A percentile compares a stretch with the other conserved stretches of the same genome.
phyloP scores from a whole-genome alignment of 192 early-diverging fungal species.

The Phycomyces nitens region DNA sequence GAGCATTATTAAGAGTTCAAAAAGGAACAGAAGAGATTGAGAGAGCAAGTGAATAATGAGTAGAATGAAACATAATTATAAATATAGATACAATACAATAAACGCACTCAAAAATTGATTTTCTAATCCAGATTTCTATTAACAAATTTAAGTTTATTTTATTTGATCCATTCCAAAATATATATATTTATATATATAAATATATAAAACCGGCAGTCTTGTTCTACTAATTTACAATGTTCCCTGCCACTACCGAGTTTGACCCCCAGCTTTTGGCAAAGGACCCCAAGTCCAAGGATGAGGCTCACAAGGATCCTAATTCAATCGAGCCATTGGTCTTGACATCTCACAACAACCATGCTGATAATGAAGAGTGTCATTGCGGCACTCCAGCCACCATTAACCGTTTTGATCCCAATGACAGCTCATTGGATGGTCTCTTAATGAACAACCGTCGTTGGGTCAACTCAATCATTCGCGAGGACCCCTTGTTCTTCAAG shows the following conservation, averaged over 20 bases:
- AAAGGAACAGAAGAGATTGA: slow-evolving; percentile 22
- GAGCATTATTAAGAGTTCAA: slow-evolving; percentile 7
- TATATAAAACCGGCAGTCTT: too few species aligned
- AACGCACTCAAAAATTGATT: too few species aligned
- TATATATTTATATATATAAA: too few species aligned
- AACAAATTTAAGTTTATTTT: too few species aligned
- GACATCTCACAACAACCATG: not conserved
- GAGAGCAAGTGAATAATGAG: slow-evolving; percentile 1
- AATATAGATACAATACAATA: too few species aligned
- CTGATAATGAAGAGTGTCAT: not conserved
- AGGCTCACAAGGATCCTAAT: not conserved
- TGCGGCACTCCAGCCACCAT: slow-evolving; percentile 3
- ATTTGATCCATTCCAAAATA: too few species aligned
- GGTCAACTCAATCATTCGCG: slow-evolving; percentile 50
- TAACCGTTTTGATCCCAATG: slow-evolving; percentile 26
- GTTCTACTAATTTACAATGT: too few species aligned
- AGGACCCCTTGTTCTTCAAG: slow-evolving; percentile 70
- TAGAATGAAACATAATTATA: not conserved
- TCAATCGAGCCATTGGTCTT: slow-evolving; percentile 6
- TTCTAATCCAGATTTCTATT: too few species aligned
- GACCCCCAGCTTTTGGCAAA: not conserved
- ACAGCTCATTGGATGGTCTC: slow-evolving; percentile 23
- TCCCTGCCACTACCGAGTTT: not conserved
- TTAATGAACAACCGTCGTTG: slow-evolving; percentile 61
- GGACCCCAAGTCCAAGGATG: not conserved